Percentiles rank a stretch among this genome's conserved stretches.
Evolutionary conservation across 352 stramenopile genomes (phyloP).

Genomic region (Phytophthora ohioensis): DNA sequence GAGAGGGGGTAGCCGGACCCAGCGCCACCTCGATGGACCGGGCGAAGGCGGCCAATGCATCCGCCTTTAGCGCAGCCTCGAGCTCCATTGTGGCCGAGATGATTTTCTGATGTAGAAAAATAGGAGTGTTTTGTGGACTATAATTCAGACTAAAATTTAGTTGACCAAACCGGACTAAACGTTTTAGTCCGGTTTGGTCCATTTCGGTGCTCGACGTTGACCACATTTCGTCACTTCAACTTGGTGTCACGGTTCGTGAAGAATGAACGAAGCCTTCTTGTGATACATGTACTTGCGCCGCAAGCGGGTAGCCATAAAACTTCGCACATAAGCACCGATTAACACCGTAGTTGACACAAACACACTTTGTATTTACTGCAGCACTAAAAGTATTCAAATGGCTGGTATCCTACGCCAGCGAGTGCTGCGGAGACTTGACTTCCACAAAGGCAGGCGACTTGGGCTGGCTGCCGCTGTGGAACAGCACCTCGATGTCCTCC

Average conservation of each 20-base stretch:
- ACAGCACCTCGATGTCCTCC: constrained; percentile 43
- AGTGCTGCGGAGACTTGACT: constrained; percentile 34
- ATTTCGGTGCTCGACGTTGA: no score
- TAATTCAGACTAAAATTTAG: neutral
- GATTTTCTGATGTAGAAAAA: neutral
- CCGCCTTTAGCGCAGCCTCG: constrained; percentile 57
- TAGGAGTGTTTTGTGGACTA: neutral
- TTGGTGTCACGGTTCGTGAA: no score
- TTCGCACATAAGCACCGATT: no score
- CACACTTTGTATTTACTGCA: no score
- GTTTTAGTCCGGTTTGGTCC: no score
- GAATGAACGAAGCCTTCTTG: no score
- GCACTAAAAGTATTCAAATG: no score
- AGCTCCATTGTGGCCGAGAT: constrained; percentile 33
- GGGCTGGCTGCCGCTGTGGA: constrained; percentile 24
- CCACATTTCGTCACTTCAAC: no score
- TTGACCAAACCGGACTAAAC: neutral
- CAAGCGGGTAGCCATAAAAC: no score
- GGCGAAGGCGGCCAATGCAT: constrained; percentile 58
- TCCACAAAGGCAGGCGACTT: constrained; percentile 37
- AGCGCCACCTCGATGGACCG: constrained; percentile 37
- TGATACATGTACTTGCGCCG: no score
- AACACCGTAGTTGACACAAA: no score
- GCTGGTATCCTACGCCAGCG: neutral
- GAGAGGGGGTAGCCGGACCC: neutral